phyloP scores from a whole-genome alignment of 2,329 filamentous ascomycete genomes.

The Paraconiothyrium sp. region DNA sequence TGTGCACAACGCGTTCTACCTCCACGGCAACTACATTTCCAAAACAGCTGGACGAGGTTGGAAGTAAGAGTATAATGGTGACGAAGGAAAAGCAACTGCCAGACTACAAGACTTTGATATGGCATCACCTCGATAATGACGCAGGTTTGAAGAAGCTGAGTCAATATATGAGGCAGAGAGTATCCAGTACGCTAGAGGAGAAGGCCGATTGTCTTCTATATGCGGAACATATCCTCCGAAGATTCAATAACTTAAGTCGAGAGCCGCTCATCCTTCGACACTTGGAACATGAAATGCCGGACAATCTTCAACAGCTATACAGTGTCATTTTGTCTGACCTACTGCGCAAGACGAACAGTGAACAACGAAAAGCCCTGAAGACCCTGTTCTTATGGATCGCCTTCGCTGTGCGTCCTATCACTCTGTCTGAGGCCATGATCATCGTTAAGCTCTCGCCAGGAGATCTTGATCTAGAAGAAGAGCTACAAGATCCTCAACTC shows the following conservation, averaged over 20 bases:
- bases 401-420: conserved; percentile 7
- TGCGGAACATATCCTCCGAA: conserved; percentile 6
- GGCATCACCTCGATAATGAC: conserved; percentile 12
- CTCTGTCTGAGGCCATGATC: conserved; percentile 6
- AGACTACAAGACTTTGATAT: conserved; percentile 9
- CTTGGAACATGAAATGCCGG: conserved; percentile 10
- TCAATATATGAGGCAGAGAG: conserved; percentile 12
- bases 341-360: background rate
- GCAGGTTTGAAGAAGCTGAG: conserved; percentile 8
- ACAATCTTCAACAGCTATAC: conserved; percentile 5
- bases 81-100: conserved; percentile 11
- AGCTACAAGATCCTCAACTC: conserved; percentile 3
- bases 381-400: conserved; percentile 9
- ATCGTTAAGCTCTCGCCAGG: conserved; percentile 2
- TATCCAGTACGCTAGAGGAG: conserved; percentile 8
- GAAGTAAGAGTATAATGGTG: background rate
- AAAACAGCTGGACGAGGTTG: background rate
- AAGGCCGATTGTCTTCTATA: conserved; percentile 12
- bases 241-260: conserved; percentile 10
- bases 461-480: conserved; percentile 10
- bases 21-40: background rate
- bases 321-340: conserved; percentile 4
- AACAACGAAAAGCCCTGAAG: conserved; percentile 6
- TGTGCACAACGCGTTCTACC: conserved; percentile 11
- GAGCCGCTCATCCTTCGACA: conserved; percentile 13